Conservation (phyloP, 73 alveolate species). For the Paramecium biaurelia region DNA sequence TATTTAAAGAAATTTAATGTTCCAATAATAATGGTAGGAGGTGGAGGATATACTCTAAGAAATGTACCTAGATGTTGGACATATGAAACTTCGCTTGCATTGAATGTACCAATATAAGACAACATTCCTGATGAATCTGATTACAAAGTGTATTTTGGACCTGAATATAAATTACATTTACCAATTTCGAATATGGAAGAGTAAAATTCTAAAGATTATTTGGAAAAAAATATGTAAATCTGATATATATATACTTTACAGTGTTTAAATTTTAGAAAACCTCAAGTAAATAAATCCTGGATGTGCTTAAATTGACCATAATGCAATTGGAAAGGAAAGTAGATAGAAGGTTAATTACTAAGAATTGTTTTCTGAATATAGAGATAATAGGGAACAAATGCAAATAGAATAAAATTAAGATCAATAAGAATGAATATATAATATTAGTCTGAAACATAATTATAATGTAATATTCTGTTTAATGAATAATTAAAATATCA, state of each 20-base stretch:
- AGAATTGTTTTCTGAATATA: not conserved
- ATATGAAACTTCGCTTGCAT: conserved; percentile 89
- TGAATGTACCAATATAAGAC: conserved; percentile 82
- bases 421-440: not conserved
- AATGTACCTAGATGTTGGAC: conserved; percentile 99
- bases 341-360: not conserved
- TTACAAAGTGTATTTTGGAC: conserved; percentile 87
- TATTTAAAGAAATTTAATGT: conserved; percentile 86
- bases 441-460: not conserved
- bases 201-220: conserved; percentile 83
- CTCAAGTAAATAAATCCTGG: not conserved
- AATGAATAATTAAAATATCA: not conserved
- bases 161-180: conserved; percentile 92
- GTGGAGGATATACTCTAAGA: conserved; percentile 98
- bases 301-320: not conserved
- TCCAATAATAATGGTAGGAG: conserved; percentile 96
- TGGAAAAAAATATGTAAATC: conserved; percentile 52
- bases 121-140: conserved; percentile 88
- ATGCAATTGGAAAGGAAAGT: not conserved
- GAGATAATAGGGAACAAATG: conserved; percentile 33
- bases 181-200: conserved; percentile 98
- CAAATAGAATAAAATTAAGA: conserved; percentile 57
- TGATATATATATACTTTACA: not conserved
- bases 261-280: not conserved
- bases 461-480: not conserved